Percentiles rank a stretch among this genome's conserved stretches.
Conservation (phyloP, 805 yeast genomes). For the Barnettozyma vustinii region DNA sequence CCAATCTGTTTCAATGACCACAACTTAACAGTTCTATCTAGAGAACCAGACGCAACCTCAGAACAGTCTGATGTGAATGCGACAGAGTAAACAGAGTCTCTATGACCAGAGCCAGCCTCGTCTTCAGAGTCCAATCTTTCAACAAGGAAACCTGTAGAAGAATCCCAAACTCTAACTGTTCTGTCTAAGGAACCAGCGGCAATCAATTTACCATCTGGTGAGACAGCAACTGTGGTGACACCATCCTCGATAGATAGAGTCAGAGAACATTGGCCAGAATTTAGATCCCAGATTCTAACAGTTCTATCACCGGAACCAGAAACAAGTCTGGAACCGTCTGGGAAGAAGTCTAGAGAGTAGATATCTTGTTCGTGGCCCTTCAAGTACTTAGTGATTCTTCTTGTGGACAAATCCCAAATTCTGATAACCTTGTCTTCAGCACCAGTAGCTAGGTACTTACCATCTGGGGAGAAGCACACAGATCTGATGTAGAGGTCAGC, state of each 20-base stretch:
- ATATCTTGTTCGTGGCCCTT: slow-evolving; percentile 97
- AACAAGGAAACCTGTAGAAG: slow-evolving; percentile 83
- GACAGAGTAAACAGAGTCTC: slow-evolving; percentile 92
- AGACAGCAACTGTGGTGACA: slow-evolving; percentile 94
- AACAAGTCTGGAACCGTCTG: slow-evolving; percentile 87
- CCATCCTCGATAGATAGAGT: slow-evolving; percentile 94
- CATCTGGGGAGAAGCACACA: slow-evolving; percentile 95
- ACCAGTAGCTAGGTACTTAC: slow-evolving; percentile 89
- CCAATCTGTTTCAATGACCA: slow-evolving; percentile 77
- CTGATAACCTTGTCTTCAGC: slow-evolving; percentile 87
- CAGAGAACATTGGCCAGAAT: slow-evolving; percentile 81
- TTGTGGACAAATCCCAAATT: slow-evolving; percentile 89
- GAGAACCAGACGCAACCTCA: slow-evolving; percentile 90
- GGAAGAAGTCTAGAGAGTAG: slow-evolving; percentile 91
- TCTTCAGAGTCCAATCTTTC: slow-evolving; percentile 89
- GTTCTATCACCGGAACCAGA: slow-evolving; percentile 97
- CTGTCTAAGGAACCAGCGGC: slow-evolving; percentile 97
- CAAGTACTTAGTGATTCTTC: slow-evolving; percentile 78
- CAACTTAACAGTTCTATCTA: slow-evolving; percentile 91
- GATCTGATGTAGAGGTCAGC: slow-evolving; percentile 90
- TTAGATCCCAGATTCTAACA: slow-evolving; percentile 93
- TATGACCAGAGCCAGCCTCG: slow-evolving; percentile 88
- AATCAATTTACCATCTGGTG: slow-evolving; percentile 89
- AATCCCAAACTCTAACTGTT: slow-evolving; percentile 96
- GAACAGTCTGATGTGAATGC: slow-evolving; percentile 88